phyloP scores from a whole-genome alignment of 768 basidiomycete genomes.

The Lentinus tigrinus region DNA sequence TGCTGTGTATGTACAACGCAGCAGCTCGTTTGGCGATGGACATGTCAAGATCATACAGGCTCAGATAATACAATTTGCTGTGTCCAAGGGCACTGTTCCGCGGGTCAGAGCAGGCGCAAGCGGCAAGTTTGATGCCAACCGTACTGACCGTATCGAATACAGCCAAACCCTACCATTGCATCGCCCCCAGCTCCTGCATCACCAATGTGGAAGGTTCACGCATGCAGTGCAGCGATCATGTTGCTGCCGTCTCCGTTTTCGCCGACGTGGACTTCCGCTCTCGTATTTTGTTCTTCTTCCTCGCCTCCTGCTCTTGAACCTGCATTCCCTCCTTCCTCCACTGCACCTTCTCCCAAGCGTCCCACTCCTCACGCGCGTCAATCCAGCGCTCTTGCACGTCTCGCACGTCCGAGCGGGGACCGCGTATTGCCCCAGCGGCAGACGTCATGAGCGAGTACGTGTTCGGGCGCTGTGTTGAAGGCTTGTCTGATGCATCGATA shows the following conservation, averaged over 20 bases:
- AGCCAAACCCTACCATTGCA: no score
- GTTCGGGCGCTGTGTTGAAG: slow-evolving; percentile 57
- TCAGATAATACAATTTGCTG: no score
- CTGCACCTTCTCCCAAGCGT: slow-evolving; percentile 72
- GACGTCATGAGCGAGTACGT: slow-evolving; percentile 64
- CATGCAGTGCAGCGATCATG: no score
- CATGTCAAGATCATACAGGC: no score
- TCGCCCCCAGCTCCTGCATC: no score
- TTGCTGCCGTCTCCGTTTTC: not conserved
- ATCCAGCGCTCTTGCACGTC: slow-evolving; percentile 95
- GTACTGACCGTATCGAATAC: no score
- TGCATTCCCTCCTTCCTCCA: slow-evolving; percentile 77
- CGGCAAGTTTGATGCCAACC: no score
- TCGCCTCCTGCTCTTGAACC: slow-evolving; percentile 41
- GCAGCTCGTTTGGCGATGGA: no score
- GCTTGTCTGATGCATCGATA: slow-evolving; percentile 30
- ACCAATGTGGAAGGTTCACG: no score
- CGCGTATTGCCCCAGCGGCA: slow-evolving; percentile 54
- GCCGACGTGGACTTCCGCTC: slow-evolving; percentile 10
- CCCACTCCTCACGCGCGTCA: slow-evolving; percentile 80
- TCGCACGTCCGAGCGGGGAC: slow-evolving; percentile 51
- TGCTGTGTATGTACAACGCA: no score
- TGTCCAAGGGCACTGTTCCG: no score
- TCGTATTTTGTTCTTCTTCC: slow-evolving; percentile 25
- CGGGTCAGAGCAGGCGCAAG: no score